Evolutionary conservation across 495 filamentous ascomycete species (phyloP), one percentile per base, ranked within the genome.

Genomic region (Lentithecium fluviatile): DNA sequence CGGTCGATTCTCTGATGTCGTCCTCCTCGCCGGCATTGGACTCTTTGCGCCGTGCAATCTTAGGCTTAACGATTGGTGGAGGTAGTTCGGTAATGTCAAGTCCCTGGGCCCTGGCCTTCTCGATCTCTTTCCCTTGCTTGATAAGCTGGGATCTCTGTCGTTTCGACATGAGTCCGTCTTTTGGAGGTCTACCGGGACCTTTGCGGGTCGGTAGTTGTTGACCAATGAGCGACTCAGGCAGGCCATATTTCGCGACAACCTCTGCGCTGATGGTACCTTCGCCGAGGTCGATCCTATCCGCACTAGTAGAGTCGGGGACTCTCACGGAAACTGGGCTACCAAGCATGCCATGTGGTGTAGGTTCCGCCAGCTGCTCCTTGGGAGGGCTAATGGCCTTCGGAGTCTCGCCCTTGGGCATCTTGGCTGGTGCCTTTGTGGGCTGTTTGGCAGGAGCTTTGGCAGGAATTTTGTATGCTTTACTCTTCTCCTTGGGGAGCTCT

Each of bases 111-210:
- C 68, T 79, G 73, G 67, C 62, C 56, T 67, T 70, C 42, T 71
- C 64, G 6, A 53, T 51, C 34, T 73, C 70, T 45, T 73, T 73
- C 3, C 79, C 81, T 60, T 86, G 82, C 67, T 85, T 86, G 65
- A 85, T 84, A 55, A 86, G 77, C 60, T 85, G 73, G 58, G 81
- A 80, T 61, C 86, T 78, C 71, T 90, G 88, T 37, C 90, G 82
- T 76, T 95, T 95, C 7, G 91, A 96, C 83, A 95, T 91, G 69
- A 94, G 84, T 6, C 91, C 91, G 72, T 95, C 88, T 78, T 95
- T 95, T 8, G 91, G 91, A 45, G 91, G 91, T 52, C 91, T 78
- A 32, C 91, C 91, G 45, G 91, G 91, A 11, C 91, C 91, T 52
- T 88, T 86, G 53, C 90, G 88, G 69, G 85, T 61, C 43, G 58